A percentile compares a stretch with the other conserved stretches of the same genome.
Evolutionary conservation across 2,329 filamentous ascomycete genomes (phyloP).

Genomic region (Cordyceps cateniannulata): DNA sequence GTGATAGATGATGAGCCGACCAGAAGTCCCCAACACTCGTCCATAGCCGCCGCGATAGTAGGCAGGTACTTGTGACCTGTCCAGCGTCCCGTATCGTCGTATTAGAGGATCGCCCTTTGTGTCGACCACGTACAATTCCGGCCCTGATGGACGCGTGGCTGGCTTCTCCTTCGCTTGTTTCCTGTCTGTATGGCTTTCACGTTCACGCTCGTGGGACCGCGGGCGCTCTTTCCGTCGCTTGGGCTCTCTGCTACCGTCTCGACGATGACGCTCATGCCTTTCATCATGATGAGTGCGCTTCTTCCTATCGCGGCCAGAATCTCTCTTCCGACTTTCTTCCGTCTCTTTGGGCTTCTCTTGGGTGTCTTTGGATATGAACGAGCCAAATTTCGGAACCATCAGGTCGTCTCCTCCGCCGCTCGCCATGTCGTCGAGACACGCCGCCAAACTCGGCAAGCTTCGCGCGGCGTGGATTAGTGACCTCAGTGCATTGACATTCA

Average conservation of each 20-base stretch:
- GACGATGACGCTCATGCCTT: conserved; percentile 15
- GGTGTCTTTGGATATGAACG: conserved; percentile 49
- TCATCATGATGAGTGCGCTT: conserved; percentile 12
- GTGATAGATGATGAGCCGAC: conserved; percentile 59
- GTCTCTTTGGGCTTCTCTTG: conserved; percentile 29
- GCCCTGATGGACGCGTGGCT: background rate
- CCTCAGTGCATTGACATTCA: background rate
- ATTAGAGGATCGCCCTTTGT: conserved; percentile 71
- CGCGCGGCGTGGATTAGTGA: background rate
- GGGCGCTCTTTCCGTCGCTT: conserved; percentile 16
- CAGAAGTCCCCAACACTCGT: conserved; percentile 59
- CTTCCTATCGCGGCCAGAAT: conserved; percentile 13
- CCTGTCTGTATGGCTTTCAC: background rate
- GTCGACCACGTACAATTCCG: conserved; percentile 53
- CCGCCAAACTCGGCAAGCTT: background rate
- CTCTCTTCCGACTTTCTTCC: conserved; percentile 15
- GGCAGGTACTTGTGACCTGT: conserved; percentile 63
- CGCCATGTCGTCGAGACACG: conserved; percentile 20
- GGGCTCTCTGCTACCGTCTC: conserved; percentile 14
- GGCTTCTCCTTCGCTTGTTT: conserved; percentile 3
- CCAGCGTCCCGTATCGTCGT: conserved; percentile 63
- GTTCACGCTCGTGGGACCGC: conserved; percentile 2
- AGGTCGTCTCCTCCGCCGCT: conserved; percentile 20
- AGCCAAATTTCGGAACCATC: conserved; percentile 63
- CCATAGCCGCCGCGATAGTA: conserved; percentile 67